phyloP scores from a whole-genome alignment of 768 basidiomycete species.

The Tremella fuciformis region DNA sequence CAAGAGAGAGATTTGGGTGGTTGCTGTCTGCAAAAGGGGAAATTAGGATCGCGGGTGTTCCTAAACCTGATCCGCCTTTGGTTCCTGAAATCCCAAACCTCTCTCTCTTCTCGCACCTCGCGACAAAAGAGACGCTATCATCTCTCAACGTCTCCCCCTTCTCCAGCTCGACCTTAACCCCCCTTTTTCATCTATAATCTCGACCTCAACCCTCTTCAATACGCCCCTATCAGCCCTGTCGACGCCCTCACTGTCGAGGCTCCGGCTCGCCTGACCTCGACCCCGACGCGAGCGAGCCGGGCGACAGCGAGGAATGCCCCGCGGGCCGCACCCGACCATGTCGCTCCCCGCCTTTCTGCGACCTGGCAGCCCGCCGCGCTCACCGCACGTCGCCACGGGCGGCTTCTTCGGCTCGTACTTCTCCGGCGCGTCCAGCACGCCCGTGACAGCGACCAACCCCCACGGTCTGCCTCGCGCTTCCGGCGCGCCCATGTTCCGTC shows the following conservation, averaged over 20 bases:
- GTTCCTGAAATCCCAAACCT: too few relatives aligned
- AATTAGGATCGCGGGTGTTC: too few relatives aligned
- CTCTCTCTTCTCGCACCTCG: too few relatives aligned
- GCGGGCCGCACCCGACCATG: constrained; percentile 15
- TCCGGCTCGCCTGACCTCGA: too few relatives aligned
- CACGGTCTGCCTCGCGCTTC: background rate
- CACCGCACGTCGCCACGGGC: constrained; percentile 6
- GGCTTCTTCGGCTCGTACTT: constrained; percentile 5
- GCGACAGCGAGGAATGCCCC: constrained; percentile 1
- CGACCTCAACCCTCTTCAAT: background rate
- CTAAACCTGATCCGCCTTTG: too few relatives aligned
- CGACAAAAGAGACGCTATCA: too few relatives aligned
- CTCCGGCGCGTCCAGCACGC: constrained; percentile 14
- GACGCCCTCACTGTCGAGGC: too few relatives aligned
- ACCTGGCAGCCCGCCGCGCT: constrained; percentile 26
- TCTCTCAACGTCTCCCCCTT: constrained; percentile 5
- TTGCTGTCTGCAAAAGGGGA: too few relatives aligned
- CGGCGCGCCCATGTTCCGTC: constrained; percentile 23
- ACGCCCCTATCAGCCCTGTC: too few relatives aligned
- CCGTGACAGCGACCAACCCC: constrained; percentile 4
- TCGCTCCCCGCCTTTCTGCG: constrained; percentile 27
- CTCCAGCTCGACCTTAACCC: background rate
- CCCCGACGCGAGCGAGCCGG: background rate
- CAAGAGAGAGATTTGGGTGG: too few relatives aligned
- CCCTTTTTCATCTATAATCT: constrained; percentile 1